phyloP scores from a whole-genome alignment of 768 basidiomycete species.

The Termitomyces sp. region DNA sequence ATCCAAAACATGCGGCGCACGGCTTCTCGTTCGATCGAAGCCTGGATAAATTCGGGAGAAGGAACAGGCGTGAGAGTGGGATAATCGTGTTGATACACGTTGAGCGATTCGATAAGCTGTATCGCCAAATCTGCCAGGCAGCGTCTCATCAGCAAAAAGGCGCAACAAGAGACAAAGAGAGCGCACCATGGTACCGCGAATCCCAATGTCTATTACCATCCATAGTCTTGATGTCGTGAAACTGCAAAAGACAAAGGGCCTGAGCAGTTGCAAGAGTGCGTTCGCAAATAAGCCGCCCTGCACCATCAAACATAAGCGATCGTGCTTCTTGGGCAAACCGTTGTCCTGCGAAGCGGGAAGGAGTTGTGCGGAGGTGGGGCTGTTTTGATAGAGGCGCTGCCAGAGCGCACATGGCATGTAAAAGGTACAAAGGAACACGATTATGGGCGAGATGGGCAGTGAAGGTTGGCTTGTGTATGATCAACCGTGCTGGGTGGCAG shows the following conservation, averaged over 20 bases:
- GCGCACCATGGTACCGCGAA: slow-evolving; percentile 50
- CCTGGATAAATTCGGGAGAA: slow-evolving; percentile 55
- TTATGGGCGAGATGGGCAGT: slow-evolving; percentile 61
- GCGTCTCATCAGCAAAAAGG: slow-evolving; percentile 22
- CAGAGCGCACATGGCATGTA: slow-evolving; percentile 73
- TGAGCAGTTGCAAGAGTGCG: slow-evolving; percentile 71
- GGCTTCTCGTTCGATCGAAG: slow-evolving; percentile 71
- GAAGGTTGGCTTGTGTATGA: slow-evolving; percentile 81
- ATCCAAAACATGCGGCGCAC: slow-evolving; percentile 83
- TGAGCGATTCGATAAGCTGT: slow-evolving; percentile 63
- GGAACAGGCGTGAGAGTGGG: slow-evolving; percentile 57
- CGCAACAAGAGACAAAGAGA: slow-evolving; percentile 12
- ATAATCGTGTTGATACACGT: slow-evolving; percentile 61
- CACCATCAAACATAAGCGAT: slow-evolving; percentile 67
- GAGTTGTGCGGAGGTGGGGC: slow-evolving; percentile 53
- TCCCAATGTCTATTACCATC: slow-evolving; percentile 35
- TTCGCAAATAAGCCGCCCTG: slow-evolving; percentile 59
- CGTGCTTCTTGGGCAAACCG: slow-evolving; percentile 60
- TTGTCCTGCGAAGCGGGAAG: slow-evolving; percentile 54
- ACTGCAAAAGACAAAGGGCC: slow-evolving; percentile 69
- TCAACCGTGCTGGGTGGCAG: slow-evolving; percentile 71
- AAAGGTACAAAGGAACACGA: slow-evolving; percentile 64
- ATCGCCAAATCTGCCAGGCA: slow-evolving; percentile 53
- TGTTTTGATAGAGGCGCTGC: slow-evolving; percentile 76
- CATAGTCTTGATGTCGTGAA: slow-evolving; percentile 56